phyloP scores from a whole-genome alignment of 306 rosid genomes.

The Lathyrus oleraceus region DNA sequence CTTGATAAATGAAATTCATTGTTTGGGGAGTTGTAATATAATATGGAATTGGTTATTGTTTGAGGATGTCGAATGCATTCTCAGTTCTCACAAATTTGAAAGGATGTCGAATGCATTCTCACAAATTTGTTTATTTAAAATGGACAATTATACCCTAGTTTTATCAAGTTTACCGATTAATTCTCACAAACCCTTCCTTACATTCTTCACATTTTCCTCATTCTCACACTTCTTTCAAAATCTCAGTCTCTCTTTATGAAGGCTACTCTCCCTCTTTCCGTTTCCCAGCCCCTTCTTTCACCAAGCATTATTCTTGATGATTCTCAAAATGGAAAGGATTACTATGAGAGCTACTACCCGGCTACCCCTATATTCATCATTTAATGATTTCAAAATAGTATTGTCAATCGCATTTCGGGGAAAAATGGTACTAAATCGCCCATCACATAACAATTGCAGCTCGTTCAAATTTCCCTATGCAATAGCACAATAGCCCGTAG shows the following conservation, averaged over 20 bases:
- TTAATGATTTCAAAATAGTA: background rate
- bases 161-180: background rate
- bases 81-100: constrained; percentile 1
- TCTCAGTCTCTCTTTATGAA: background rate
- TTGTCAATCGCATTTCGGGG: too few species aligned
- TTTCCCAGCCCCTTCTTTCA: background rate
- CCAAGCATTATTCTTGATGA: background rate
- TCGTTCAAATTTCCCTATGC: too few species aligned
- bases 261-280: background rate
- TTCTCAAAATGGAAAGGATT: background rate
- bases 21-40: background rate
- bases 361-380: background rate
- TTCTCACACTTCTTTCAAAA: background rate
- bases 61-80: too few species aligned
- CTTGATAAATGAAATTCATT: background rate
- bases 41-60: background rate
- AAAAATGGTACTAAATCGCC: too few species aligned
- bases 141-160: background rate
- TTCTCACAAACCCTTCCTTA: background rate
- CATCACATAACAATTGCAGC: too few species aligned
- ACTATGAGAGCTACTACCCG: background rate
- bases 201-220: background rate
- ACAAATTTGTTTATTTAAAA: constrained; percentile 12
- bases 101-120: too few species aligned
- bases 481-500: too few species aligned